Conservation (phyloP, 2,329 filamentous ascomycete genomes). For the Paraphoma sp. region DNA sequence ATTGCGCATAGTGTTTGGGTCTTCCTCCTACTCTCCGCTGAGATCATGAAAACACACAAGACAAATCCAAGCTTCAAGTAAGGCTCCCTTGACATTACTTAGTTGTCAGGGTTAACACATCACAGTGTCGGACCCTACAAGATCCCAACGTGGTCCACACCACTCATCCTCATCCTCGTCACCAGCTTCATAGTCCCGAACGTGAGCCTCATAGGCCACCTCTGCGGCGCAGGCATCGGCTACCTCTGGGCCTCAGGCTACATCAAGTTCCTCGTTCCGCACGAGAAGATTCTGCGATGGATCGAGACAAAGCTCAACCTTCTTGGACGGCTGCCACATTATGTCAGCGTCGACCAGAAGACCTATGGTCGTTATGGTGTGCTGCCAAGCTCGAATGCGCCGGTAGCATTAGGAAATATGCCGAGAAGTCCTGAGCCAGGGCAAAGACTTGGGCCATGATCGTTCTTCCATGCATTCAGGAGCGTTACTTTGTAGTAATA, state of each 20-base stretch:
- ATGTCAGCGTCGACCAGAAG: slow-evolving; percentile 94
- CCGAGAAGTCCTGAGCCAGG: slow-evolving; percentile 40
- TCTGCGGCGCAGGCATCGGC: slow-evolving; percentile 82
- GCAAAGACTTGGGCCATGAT: slow-evolving; percentile 36
- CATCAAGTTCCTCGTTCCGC: slow-evolving; percentile 86
- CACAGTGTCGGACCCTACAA: slow-evolving; percentile 64
- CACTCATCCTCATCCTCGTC: slow-evolving; percentile 77
- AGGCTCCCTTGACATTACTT: slow-evolving; percentile 28
- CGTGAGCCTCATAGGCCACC: slow-evolving; percentile 84
- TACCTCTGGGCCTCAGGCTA: slow-evolving; percentile 90
- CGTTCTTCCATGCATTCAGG: background rate
- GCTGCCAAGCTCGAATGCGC: slow-evolving; percentile 61
- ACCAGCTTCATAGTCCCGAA: slow-evolving; percentile 79
- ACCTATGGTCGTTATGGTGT: slow-evolving; percentile 93
- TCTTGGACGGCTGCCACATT: slow-evolving; percentile 83
- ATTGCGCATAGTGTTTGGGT: slow-evolving; percentile 78
- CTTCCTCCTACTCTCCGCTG: slow-evolving; percentile 83
- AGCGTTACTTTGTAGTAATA: background rate
- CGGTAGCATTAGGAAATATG: slow-evolving; percentile 23
- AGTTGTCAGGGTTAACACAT: slow-evolving; percentile 6
- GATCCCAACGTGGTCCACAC: slow-evolving; percentile 92
- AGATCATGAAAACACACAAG: slow-evolving; percentile 85
- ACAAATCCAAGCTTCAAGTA: slow-evolving; percentile 78
- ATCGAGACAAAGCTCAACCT: slow-evolving; percentile 88
- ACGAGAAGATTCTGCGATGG: slow-evolving; percentile 86